Evolutionary conservation across 805 yeast genomes (phyloP).

Genomic region (Kuraishia hungarica): DNA sequence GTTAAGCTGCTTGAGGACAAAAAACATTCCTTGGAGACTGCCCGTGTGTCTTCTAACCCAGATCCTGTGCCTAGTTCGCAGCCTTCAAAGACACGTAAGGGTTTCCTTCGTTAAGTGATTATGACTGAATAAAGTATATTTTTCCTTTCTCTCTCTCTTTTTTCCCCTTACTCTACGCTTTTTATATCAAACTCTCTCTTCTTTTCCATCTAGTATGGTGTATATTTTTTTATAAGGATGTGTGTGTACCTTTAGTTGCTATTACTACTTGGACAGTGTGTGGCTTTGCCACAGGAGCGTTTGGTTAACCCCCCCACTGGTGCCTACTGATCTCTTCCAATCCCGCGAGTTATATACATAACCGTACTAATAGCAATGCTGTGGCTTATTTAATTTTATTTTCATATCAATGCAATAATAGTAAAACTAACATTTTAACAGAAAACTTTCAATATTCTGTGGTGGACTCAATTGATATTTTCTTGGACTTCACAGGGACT

Average conservation of each 20-base stretch:
- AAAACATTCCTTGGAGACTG: slow-evolving; percentile 67
- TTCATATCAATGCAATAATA: too few relatives aligned
- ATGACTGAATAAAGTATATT: not conserved
- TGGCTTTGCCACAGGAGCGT: not conserved
- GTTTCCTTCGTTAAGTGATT: slow-evolving; percentile 54
- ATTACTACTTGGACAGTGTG: not conserved
- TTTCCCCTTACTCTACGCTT: not conserved
- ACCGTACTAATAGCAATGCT: not conserved
- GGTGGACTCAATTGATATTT: too few relatives aligned
- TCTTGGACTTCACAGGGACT: too few relatives aligned
- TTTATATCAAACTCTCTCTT: not conserved
- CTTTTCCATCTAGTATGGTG: not conserved
- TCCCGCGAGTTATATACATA: not conserved
- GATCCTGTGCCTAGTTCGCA: slow-evolving; percentile 23
- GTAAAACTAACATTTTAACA: too few relatives aligned
- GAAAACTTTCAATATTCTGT: too few relatives aligned
- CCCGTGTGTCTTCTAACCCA: slow-evolving; percentile 33
- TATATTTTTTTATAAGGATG: not conserved
- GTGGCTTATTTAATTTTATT: not conserved
- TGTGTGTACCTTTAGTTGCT: not conserved
- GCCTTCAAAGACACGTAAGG: slow-evolving; percentile 63
- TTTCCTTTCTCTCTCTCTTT: too few relatives aligned
- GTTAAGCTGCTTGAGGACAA: slow-evolving; percentile 86
- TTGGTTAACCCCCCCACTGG: not conserved
- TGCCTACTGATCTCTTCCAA: not conserved